Evolutionary conservation across 768 basidiomycete species (phyloP).

Genomic region (Zangia roseola): DNA sequence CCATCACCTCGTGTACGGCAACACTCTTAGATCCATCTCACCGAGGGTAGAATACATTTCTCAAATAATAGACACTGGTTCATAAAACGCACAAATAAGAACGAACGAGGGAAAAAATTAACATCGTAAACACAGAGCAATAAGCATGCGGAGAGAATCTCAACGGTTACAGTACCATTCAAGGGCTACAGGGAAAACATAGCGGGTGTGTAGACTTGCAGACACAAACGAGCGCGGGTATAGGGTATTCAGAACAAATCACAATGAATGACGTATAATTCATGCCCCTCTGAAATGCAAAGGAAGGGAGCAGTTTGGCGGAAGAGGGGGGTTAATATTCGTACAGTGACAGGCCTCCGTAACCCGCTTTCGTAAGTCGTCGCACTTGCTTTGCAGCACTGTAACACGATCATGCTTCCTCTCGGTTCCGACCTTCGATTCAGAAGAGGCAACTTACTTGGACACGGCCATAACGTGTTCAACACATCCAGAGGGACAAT

Average conservation of each 20-base stretch:
- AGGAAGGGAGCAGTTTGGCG: constrained; percentile 40
- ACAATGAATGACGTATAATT: constrained; percentile 4
- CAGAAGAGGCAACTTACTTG: constrained; percentile 34
- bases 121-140: constrained; percentile 5
- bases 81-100: background rate
- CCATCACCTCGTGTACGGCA: constrained; percentile 15
- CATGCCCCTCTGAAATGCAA: constrained; percentile 29
- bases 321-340: constrained; percentile 41
- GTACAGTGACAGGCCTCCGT: constrained; percentile 46
- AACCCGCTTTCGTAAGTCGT: constrained; percentile 48
- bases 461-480: constrained; percentile 68
- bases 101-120: constrained; percentile 9
- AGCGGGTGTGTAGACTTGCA: constrained; percentile 29
- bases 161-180: constrained; percentile 27
- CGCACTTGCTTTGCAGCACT: constrained; percentile 51
- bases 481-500: constrained; percentile 63
- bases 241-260: constrained; percentile 11
- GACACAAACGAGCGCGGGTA: constrained; percentile 27
- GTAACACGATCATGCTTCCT: constrained; percentile 5
- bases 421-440: constrained; percentile 6
- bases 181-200: constrained; percentile 32
- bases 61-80: no score
- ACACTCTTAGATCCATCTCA: background rate
- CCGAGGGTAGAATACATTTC: no score
- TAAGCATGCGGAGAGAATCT: constrained; percentile 9